phyloP scores from a whole-genome alignment of 331 rosid species.

The Quercus phellos region DNA sequence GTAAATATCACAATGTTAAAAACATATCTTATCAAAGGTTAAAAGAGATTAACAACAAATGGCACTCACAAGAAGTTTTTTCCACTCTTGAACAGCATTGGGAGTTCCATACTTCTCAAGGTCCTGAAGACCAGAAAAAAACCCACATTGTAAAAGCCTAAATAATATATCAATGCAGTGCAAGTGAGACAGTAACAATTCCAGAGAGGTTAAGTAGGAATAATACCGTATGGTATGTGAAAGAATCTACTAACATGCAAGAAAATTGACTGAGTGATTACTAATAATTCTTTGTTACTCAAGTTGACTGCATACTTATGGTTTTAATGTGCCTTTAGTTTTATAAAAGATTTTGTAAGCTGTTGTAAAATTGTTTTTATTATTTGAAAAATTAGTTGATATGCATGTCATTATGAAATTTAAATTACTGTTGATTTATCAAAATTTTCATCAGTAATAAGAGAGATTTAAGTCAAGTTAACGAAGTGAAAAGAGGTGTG shows the following conservation, averaged over 20 bases:
- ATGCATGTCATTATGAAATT: not conserved
- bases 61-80: slow-evolving; percentile 67
- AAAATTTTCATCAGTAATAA: not conserved
- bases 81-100: slow-evolving; percentile 78
- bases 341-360: not conserved
- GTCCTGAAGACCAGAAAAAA: slow-evolving; percentile 45
- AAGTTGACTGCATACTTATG: not conserved
- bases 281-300: not conserved
- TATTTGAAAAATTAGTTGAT: not conserved
- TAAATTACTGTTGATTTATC: not conserved
- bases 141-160: not conserved
- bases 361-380: not conserved
- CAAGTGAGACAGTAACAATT: not conserved
- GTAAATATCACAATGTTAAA: not conserved
- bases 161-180: not conserved
- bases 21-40: not conserved
- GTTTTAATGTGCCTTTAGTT: not conserved
- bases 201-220: not conserved
- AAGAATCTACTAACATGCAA: not conserved
- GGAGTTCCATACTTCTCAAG: slow-evolving; percentile 78
- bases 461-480: too few relatives aligned
- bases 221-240: not conserved
- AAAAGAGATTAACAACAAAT: not conserved
- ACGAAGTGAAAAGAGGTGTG: too few relatives aligned
- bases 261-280: not conserved